Evolutionary conservation across 2,329 filamentous ascomycete genomes (phyloP), one percentile per base, ranked within the genome.

Genomic region (Phaeosphaeriaceae sp.): DNA sequence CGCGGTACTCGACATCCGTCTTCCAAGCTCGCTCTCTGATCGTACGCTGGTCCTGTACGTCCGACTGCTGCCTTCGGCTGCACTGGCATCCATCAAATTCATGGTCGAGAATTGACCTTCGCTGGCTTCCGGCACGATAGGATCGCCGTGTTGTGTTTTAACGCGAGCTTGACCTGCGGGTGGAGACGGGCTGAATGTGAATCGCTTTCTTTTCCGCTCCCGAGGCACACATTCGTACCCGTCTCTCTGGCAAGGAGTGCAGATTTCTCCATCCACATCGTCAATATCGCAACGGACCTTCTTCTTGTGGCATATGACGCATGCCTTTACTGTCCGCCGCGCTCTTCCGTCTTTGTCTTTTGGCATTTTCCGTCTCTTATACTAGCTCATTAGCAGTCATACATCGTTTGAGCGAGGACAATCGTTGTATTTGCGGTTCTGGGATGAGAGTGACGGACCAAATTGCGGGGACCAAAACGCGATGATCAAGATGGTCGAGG

Each of bases 271-370:
- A 46, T 73, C 69, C 1, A 72, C 65, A 24, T 69, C 59, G 44
- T 75, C 65, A 53, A 72, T 63, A 46, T 66, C 63, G 55, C 61
- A 71, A 41, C 67, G 63, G 40, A 80, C 74, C 69, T 80, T 80
- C 62, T 76, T 77, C 65, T 80, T 80, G 61, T 80, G 78, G 56
- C 78, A 79, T 54, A 79, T 79, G 49, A 80, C 76, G 63, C 78
- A 80, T 27, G 76, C 76, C 51, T 75, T 72, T 50, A 72, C 64
- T 10, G 73, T 73, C 46, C 71, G 63, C 44, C 70, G 69, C 48
- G 61, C 54, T 48, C 68, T 66, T 44, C 59, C 63, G 22, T 63
- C 58, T 47, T 65, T 67, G 36, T 65, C 56, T 20, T 59, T 65
- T 25, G 64, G 56, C 54, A 58, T 52, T 53, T 45, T 50, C 21